Evolutionary conservation across 306 rosid genomes (phyloP).

Genomic region (Cicer chorassanicum): DNA sequence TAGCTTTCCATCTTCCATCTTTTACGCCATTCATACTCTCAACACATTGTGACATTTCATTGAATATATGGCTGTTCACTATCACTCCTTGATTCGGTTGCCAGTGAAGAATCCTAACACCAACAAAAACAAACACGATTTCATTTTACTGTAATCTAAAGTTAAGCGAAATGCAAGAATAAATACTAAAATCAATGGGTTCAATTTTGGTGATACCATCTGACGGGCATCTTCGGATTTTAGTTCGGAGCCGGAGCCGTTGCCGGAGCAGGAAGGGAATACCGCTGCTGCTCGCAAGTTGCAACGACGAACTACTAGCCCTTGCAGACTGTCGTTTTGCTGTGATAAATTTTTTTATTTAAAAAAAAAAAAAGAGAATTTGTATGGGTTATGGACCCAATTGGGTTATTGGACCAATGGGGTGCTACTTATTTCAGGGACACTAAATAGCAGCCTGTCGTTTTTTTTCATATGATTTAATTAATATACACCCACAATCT

Average conservation of each 20-base stretch:
- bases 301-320: too few species aligned
- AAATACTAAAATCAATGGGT: background rate
- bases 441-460: too few species aligned
- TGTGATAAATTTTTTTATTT: too few species aligned
- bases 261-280: background rate
- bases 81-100: conserved; percentile 76
- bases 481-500: too few species aligned
- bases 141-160: background rate
- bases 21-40: conserved; percentile 84
- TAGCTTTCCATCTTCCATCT: conserved; percentile 86
- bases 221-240: background rate
- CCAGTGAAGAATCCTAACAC: conserved; percentile 83
- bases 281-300: background rate
- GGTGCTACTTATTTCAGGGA: too few species aligned
- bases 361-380: too few species aligned
- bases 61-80: conserved; percentile 76
- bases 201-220: background rate
- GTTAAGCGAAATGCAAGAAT: background rate
- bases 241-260: background rate
- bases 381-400: too few species aligned
- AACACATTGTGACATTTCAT: conserved; percentile 82
- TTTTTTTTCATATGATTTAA: too few species aligned
- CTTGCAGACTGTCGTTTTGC: too few species aligned
- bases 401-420: too few species aligned
- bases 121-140: background rate